These are phyloP conservation scores for Tylopilus rubrobrunneus DNA, from an alignment of 768 basidiomycete genomes.

Conservation along the genomic window DNA sequence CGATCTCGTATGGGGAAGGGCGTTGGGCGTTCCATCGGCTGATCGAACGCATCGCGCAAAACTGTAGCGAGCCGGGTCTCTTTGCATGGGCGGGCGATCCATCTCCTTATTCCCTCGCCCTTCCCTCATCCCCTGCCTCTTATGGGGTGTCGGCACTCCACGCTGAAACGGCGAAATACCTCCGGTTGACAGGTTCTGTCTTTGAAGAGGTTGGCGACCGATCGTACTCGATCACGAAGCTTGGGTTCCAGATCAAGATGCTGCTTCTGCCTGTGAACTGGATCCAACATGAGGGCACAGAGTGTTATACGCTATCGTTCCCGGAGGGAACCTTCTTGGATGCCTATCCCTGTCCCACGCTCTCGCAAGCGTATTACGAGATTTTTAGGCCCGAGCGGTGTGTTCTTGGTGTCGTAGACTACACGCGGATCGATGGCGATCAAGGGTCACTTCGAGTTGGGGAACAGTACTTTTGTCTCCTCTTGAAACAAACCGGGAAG, in stretches of 20 bases:
- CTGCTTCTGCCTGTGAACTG: constrained; percentile 10
- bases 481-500: constrained; percentile 5
- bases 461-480: constrained; percentile 10
- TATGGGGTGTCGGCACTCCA: constrained; percentile 4
- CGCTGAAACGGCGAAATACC: neutral
- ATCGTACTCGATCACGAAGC: constrained; percentile 16
- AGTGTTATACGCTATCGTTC: constrained; percentile 14
- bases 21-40: constrained; percentile 13
- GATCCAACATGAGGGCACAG: neutral
- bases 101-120: constrained; percentile 9
- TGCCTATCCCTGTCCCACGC: constrained; percentile 2
- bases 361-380: constrained; percentile 15
- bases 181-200: constrained; percentile 12
- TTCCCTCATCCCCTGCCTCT: constrained; percentile 9
- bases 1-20: constrained; percentile 15
- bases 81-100: constrained; percentile 16
- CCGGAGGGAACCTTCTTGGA: constrained; percentile 9
- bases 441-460: constrained; percentile 8
- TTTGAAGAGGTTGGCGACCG: constrained; percentile 14
- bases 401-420: constrained; percentile 15
- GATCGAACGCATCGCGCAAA: constrained; percentile 5
- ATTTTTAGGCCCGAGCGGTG: constrained; percentile 15
- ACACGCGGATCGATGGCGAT: constrained; percentile 5
- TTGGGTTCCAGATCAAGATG: constrained; percentile 9
- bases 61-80: constrained; percentile 10